phyloP scores from a whole-genome alignment of 1,284 basidiomycete species.

The Leccinum pachyderme region DNA sequence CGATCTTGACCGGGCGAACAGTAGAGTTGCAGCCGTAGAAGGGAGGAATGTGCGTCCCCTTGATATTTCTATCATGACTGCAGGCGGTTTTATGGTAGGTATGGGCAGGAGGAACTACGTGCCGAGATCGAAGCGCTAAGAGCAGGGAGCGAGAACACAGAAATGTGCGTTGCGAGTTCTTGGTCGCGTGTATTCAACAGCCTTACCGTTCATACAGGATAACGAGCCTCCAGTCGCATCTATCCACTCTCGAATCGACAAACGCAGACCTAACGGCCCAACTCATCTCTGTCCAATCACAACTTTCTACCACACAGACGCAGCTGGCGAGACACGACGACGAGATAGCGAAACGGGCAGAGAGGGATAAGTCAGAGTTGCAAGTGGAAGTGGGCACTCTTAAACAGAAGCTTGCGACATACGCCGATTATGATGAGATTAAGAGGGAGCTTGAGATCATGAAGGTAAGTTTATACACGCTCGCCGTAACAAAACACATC shows the following conservation, averaged over 20 bases:
- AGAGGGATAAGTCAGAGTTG: slow-evolving; percentile 36
- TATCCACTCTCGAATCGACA: slow-evolving; percentile 50
- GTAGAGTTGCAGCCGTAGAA: slow-evolving; percentile 88
- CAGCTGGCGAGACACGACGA: slow-evolving; percentile 21
- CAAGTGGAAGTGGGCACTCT: slow-evolving; percentile 65
- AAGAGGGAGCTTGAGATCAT: slow-evolving; percentile 96
- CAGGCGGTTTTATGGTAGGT: background rate
- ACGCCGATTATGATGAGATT: slow-evolving; percentile 89
- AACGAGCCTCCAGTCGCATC: slow-evolving; percentile 71
- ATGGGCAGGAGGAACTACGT: slow-evolving; percentile 77
- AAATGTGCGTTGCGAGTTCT: slow-evolving; percentile 47
- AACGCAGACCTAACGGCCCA: slow-evolving; percentile 23
- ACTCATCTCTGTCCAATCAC: slow-evolving; percentile 20
- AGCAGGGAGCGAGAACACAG: slow-evolving; percentile 74
- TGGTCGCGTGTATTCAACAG: background rate
- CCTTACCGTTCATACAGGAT: slow-evolving; percentile 48
- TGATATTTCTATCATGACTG: background rate
- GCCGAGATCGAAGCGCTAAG: slow-evolving; percentile 90
- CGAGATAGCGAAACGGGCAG: slow-evolving; percentile 18
- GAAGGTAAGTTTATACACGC: slow-evolving; percentile 61
- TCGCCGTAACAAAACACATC: background rate
- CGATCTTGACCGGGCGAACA: slow-evolving; percentile 91
- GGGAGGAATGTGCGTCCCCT: slow-evolving; percentile 72
- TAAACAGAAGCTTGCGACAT: slow-evolving; percentile 67
- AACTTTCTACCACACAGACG: slow-evolving; percentile 20